A percentile compares a stretch with the other conserved stretches of the same genome.
Evolutionary conservation across 768 basidiomycete species (phyloP).

Genomic region (Pulveroboletus sp.): DNA sequence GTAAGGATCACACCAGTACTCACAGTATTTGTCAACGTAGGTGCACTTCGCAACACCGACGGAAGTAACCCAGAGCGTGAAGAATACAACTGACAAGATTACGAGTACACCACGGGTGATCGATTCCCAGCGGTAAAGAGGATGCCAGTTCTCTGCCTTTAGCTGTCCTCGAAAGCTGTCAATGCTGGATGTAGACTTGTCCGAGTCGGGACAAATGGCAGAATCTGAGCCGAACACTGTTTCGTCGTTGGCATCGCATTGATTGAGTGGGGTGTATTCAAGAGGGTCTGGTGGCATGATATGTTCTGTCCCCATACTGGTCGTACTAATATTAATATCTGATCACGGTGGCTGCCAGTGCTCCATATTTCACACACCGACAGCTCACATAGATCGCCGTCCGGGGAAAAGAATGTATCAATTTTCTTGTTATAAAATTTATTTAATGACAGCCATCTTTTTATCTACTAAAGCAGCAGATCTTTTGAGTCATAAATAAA

Average conservation of each 20-base stretch:
- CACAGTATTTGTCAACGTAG: conserved; percentile 4
- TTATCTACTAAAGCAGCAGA: too few species aligned
- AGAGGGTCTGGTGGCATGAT: background rate
- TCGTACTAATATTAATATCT: too few species aligned
- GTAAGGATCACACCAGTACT: background rate
- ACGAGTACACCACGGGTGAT: background rate
- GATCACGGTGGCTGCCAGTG: too few species aligned
- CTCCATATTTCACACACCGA: too few species aligned
- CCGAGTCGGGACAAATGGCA: background rate
- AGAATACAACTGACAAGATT: background rate
- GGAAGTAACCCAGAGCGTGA: conserved; percentile 5
- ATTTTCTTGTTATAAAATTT: too few species aligned
- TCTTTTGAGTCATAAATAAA: too few species aligned
- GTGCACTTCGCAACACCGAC: background rate
- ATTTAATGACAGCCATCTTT: too few species aligned
- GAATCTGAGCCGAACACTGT: background rate
- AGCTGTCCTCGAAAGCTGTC: too few species aligned
- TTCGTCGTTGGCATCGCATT: too few species aligned
- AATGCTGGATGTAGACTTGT: background rate
- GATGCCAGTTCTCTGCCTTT: background rate
- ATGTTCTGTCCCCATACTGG: background rate
- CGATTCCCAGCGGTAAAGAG: background rate
- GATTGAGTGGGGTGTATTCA: conserved; percentile 1
- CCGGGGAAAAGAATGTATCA: too few species aligned
- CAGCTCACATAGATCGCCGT: too few species aligned